These are phyloP conservation scores for Diospyros kaki DNA, from an alignment of 148 eudicot species.

Conservation along the genomic window DNA sequence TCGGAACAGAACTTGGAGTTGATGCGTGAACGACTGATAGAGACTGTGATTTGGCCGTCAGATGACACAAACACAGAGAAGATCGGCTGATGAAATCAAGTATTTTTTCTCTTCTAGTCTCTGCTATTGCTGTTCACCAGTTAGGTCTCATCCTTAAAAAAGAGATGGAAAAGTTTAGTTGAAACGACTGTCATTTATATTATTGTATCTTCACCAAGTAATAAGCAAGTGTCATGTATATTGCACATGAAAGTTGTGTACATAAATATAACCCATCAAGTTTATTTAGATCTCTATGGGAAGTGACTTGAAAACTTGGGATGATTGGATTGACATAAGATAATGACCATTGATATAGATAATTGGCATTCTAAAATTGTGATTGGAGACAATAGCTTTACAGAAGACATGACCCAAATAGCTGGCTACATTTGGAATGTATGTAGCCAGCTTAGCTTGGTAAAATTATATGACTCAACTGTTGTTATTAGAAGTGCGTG, in stretches of 20 bases:
- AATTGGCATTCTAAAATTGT: too few relatives aligned
- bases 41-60: constrained; percentile 85
- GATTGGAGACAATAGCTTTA: too few relatives aligned
- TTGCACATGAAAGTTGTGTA: background rate
- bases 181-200: background rate
- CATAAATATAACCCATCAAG: background rate
- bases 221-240: constrained; percentile 5
- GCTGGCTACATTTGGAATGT: too few relatives aligned
- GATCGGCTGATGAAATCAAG: constrained; percentile 29
- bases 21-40: constrained; percentile 93
- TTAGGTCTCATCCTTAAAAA: background rate
- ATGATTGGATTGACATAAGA: too few relatives aligned
- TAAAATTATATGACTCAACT: too few relatives aligned
- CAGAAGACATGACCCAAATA: too few relatives aligned
- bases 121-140: too few relatives aligned
- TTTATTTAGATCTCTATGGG: too few relatives aligned
- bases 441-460: too few relatives aligned
- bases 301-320: too few relatives aligned
- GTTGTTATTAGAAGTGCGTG: too few relatives aligned
- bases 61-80: constrained; percentile 74
- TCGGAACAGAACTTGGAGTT: constrained; percentile 87
- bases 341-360: too few relatives aligned
- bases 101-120: background rate
- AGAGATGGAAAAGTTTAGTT: background rate
- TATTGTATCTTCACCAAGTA: constrained; percentile 5